phyloP scores from a whole-genome alignment of 2,329 filamentous ascomycete species.

The Chalaropsis ovoidea region DNA sequence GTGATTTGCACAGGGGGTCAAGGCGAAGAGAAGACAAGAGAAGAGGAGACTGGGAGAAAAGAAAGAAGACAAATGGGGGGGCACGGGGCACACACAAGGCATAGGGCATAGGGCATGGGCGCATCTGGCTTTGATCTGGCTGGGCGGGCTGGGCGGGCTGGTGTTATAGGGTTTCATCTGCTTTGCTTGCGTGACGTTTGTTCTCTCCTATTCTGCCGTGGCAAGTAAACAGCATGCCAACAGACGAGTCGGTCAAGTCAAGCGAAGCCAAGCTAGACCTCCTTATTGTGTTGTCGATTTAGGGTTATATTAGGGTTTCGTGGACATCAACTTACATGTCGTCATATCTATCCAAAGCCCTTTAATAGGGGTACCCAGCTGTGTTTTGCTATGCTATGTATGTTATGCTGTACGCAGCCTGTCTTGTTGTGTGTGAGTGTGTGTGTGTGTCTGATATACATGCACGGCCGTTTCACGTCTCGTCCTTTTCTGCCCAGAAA shows the following conservation, averaged over 20 bases:
- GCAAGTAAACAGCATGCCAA: too few species aligned
- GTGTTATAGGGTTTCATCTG: too few species aligned
- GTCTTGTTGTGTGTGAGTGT: not conserved
- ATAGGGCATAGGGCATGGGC: too few species aligned
- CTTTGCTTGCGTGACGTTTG: too few species aligned
- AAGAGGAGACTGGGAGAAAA: not conserved
- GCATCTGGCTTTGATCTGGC: too few species aligned
- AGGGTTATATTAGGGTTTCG: too few species aligned
- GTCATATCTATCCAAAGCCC: not conserved
- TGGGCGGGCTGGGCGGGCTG: too few species aligned
- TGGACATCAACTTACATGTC: not conserved
- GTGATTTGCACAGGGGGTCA: slow-evolving; percentile 1
- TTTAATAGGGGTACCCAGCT: not conserved
- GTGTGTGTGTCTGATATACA: not conserved
- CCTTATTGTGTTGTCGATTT: too few species aligned
- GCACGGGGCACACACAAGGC: not conserved
- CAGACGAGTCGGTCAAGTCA: too few species aligned
- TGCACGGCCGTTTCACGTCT: not conserved
- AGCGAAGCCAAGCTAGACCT: too few species aligned
- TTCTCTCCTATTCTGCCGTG: too few species aligned
- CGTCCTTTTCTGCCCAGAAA: not conserved
- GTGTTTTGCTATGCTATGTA: not conserved
- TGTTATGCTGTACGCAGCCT: not conserved
- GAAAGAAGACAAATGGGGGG: not conserved
- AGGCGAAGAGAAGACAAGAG: not conserved